Conservation (phyloP, 2,329 filamentous ascomycete species). For the Neofusicoccum sp. region DNA sequence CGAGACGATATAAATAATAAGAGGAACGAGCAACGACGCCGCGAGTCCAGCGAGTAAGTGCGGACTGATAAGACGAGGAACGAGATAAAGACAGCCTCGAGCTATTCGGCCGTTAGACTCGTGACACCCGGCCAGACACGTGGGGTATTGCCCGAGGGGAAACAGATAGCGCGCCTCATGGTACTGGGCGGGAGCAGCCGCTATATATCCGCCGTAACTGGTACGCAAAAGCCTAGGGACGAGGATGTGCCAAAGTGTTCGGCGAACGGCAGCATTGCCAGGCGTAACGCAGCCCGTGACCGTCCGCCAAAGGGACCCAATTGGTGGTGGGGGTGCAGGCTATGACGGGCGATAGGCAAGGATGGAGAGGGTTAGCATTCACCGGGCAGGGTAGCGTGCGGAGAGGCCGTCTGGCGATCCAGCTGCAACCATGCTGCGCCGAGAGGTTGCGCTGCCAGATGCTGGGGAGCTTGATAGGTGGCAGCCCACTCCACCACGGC, state of each 20-base stretch:
- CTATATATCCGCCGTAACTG: not conserved
- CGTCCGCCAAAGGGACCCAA: not conserved
- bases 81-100: not conserved
- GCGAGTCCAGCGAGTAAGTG: not conserved
- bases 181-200: not conserved
- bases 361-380: not conserved
- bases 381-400: too few relatives aligned
- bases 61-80: not conserved
- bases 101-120: not conserved
- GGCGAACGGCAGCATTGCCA: not conserved
- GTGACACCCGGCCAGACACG: not conserved
- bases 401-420: not conserved
- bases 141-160: not conserved
- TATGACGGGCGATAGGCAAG: constrained; percentile 6
- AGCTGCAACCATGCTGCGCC: not conserved
- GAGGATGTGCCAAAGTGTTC: not conserved
- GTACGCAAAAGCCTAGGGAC: not conserved
- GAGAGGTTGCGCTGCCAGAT: not conserved
- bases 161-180: not conserved
- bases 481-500: not conserved
- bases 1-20: not conserved
- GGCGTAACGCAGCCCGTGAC: not conserved
- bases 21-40: not conserved
- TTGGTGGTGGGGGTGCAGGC: not conserved
- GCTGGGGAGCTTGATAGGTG: not conserved